Percentiles rank a stretch among this genome's conserved stretches.
Conservation (phyloP, 257 asterid species). For the Linaria vulgaris region DNA sequence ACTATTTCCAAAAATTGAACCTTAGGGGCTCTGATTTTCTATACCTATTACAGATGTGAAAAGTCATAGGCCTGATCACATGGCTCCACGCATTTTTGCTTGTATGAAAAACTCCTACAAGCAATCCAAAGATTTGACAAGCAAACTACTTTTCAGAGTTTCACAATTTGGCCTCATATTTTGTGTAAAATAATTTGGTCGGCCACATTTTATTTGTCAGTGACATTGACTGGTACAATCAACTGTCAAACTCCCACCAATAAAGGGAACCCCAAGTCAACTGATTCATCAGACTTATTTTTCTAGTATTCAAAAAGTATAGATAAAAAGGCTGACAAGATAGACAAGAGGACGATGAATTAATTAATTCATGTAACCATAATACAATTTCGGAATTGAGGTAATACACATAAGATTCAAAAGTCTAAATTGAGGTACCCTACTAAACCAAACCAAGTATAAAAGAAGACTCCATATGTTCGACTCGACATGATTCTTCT, state of each 20-base stretch:
- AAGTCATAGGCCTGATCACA: conserved; percentile 15
- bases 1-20: neutral
- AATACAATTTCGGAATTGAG: no score
- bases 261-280: conserved; percentile 29
- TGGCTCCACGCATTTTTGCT: conserved; percentile 28
- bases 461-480: no score
- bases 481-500: no score
- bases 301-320: no score
- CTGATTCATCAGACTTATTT: conserved; percentile 5
- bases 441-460: no score
- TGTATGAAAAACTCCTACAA: conserved; percentile 20
- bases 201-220: conserved; percentile 19
- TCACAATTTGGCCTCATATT: conserved; percentile 28
- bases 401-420: no score
- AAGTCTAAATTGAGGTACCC: no score
- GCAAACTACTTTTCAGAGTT: conserved; percentile 29
- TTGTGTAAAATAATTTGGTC: conserved; percentile 26
- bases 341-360: no score
- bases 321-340: neutral
- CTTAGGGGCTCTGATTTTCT: conserved; percentile 13
- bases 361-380: no score
- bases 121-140: conserved; percentile 32
- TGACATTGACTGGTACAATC: conserved; percentile 5
- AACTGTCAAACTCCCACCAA: conserved; percentile 23
- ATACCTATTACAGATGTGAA: conserved; percentile 12